Conservation (phyloP, 2,329 filamentous ascomycete genomes). For the Verticillium tricorpus region DNA sequence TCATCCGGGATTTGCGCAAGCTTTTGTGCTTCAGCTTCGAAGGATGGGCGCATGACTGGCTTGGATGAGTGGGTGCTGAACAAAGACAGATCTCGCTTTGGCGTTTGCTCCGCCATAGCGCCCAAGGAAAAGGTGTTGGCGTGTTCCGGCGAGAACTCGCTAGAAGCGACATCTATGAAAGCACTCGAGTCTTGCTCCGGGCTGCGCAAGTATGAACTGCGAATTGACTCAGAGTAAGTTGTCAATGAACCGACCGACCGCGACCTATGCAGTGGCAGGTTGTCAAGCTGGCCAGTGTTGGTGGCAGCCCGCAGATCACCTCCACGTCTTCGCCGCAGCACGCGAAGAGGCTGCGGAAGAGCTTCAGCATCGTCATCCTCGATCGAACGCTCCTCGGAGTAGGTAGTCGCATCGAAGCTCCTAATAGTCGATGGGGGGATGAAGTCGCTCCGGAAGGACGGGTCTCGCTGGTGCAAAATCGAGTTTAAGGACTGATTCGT, state of each 20-base stretch:
- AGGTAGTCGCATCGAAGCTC: constrained; percentile 59
- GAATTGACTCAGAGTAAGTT: constrained; percentile 55
- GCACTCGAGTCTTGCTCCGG: constrained; percentile 31
- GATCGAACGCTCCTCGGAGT: constrained; percentile 42
- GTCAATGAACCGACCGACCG: constrained; percentile 56
- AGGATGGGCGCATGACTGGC: constrained; percentile 66
- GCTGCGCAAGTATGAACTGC: constrained; percentile 51
- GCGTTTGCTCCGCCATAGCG: constrained; percentile 47
- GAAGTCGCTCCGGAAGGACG: constrained; percentile 56
- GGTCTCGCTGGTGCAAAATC: constrained; percentile 48
- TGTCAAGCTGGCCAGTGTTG: constrained; percentile 59
- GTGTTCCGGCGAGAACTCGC: constrained; percentile 32
- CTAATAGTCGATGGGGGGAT: constrained; percentile 44
- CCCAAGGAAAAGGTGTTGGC: constrained; percentile 52
- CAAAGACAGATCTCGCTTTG: constrained; percentile 43
- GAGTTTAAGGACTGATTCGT: constrained; percentile 47
- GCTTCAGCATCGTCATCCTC: constrained; percentile 36
- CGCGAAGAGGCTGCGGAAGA: constrained; percentile 50
- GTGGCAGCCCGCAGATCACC: constrained; percentile 68
- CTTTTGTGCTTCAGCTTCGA: constrained; percentile 82
- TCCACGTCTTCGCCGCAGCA: constrained; percentile 68
- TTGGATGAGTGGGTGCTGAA: constrained; percentile 61
- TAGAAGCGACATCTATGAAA: constrained; percentile 40
- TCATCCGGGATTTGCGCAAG: constrained; percentile 87
- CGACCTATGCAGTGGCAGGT: constrained; percentile 43